Conservation (phyloP, 2,329 filamentous ascomycete genomes). For the Boeremia lycopersici region DNA sequence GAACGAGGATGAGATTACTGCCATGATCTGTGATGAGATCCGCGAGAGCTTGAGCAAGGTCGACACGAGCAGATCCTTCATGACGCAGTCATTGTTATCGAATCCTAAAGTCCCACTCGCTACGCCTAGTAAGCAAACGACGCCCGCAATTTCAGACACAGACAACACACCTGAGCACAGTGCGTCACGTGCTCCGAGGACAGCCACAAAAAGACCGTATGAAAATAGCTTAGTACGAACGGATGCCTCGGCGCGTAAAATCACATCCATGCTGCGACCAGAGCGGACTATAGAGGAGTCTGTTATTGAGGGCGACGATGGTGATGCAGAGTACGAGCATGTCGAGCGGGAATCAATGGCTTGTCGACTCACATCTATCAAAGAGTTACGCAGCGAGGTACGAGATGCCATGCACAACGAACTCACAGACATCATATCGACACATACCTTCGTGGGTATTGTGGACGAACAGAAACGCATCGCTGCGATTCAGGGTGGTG, state of each 20-base stretch:
- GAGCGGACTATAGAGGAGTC: constrained; percentile 45
- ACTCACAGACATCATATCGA: constrained; percentile 84
- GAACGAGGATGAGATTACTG: constrained; percentile 95
- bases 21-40: constrained; percentile 81
- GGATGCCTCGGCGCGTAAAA: constrained; percentile 87
- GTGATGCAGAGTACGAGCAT: constrained; percentile 69
- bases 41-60: constrained; percentile 79
- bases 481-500: constrained; percentile 89
- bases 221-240: constrained; percentile 92
- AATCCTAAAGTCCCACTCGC: constrained; percentile 47
- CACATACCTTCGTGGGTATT: constrained; percentile 90
- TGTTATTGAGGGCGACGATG: constrained; percentile 50
- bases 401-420: constrained; percentile 82
- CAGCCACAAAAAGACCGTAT: constrained; percentile 58
- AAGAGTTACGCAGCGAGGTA: constrained; percentile 80
- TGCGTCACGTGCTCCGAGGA: constrained; percentile 36
- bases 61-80: constrained; percentile 91
- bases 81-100: constrained; percentile 83
- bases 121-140: constrained; percentile 48
- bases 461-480: constrained; percentile 87
- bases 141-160: constrained; percentile 22
- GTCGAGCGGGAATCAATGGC: constrained; percentile 71
- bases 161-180: constrained; percentile 33
- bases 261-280: constrained; percentile 90
- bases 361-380: constrained; percentile 83